A percentile compares a stretch with the other conserved stretches of the same genome.
phyloP scores from a whole-genome alignment of 179 eudicot species.

The Drosera spatulata region DNA sequence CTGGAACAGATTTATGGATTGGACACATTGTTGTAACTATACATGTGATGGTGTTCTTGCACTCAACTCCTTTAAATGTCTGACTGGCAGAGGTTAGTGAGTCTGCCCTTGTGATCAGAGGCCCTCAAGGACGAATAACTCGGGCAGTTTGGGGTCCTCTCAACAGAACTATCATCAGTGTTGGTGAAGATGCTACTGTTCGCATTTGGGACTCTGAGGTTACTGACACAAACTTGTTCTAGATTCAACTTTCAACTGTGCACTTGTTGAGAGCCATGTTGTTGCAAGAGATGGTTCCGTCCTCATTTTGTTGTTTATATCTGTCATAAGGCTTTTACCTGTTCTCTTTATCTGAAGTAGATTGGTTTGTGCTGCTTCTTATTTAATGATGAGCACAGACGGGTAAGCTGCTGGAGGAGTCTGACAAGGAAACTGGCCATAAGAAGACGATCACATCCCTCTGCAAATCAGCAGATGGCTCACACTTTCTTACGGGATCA shows the following conservation, averaged over 20 bases:
- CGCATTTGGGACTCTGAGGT: conserved; percentile 94
- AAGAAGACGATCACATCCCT: conserved; percentile 60
- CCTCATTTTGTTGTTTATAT: too few species aligned
- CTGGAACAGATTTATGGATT: too few species aligned
- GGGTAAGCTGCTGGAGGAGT: conserved; percentile 37
- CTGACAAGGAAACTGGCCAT: conserved; percentile 48
- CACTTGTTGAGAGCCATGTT: too few species aligned
- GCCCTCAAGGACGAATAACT: conserved; percentile 76
- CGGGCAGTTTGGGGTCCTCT: conserved; percentile 96
- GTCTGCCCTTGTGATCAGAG: conserved; percentile 53
- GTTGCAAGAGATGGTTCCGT: too few species aligned
- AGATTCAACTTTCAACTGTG: too few species aligned
- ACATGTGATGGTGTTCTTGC: too few species aligned
- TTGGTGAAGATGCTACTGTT: conserved; percentile 76
- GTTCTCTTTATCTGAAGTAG: neutral
- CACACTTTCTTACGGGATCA: conserved; percentile 85
- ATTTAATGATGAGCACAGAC: conserved; percentile 30
- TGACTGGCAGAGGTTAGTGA: conserved; percentile 45
- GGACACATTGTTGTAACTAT: too few species aligned
- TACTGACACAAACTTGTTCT: neutral
- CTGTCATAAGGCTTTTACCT: too few species aligned
- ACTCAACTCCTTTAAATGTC: neutral
- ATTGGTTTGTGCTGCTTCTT: conserved; percentile 1
- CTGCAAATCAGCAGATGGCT: conserved; percentile 62
- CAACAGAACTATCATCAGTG: conserved; percentile 74